Percentiles rank a stretch among this genome's conserved stretches.
These are phyloP conservation scores for Pseudozyma tsukubaensis DNA, from an alignment of 1,284 basidiomycete genomes.

Conservation along the genomic window DNA sequence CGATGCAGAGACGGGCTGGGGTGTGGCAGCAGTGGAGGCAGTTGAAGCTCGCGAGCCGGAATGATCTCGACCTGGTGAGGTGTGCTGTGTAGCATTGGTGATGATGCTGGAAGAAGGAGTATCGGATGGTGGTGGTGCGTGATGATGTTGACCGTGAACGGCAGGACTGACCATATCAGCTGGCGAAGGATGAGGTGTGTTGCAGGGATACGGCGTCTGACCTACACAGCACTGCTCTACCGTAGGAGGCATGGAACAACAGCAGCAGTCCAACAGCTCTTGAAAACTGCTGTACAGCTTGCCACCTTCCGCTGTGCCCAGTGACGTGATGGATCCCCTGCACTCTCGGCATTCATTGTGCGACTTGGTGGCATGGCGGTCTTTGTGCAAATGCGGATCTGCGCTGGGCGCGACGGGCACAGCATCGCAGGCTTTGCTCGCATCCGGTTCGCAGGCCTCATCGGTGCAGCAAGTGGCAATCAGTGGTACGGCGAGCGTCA, in stretches of 20 bases:
- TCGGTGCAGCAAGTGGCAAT: slow-evolving; percentile 35
- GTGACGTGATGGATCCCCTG: slow-evolving; percentile 21
- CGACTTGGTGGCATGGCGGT: not conserved
- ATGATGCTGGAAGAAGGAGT: slow-evolving; percentile 37
- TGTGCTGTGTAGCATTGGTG: slow-evolving; percentile 22
- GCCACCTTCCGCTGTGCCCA: slow-evolving; percentile 19
- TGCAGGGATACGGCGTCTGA: slow-evolving; percentile 16
- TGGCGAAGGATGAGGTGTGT: slow-evolving; percentile 7
- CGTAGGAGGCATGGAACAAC: slow-evolving; percentile 42
- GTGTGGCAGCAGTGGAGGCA: slow-evolving; percentile 26
- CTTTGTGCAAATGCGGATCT: slow-evolving; percentile 2
- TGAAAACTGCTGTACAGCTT: slow-evolving; percentile 49
- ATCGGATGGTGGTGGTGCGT: slow-evolving; percentile 16
- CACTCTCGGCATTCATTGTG: slow-evolving; percentile 36
- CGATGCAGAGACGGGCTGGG: slow-evolving; percentile 21
- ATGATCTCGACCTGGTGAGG: slow-evolving; percentile 14
- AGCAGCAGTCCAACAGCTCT: slow-evolving; percentile 50
- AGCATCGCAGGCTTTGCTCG: slow-evolving; percentile 7
- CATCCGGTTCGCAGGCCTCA: slow-evolving; percentile 22
- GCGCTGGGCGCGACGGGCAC: not conserved
- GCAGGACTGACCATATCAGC: slow-evolving; percentile 9
- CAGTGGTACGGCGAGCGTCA: slow-evolving; percentile 21
- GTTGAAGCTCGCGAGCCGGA: slow-evolving; percentile 27
- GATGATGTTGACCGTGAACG: slow-evolving; percentile 6
- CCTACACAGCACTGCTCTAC: slow-evolving; percentile 43